These are phyloP conservation scores for Blepharisma stoltei DNA, from an alignment of 73 alveolate genomes.

Conservation along the genomic window DNA sequence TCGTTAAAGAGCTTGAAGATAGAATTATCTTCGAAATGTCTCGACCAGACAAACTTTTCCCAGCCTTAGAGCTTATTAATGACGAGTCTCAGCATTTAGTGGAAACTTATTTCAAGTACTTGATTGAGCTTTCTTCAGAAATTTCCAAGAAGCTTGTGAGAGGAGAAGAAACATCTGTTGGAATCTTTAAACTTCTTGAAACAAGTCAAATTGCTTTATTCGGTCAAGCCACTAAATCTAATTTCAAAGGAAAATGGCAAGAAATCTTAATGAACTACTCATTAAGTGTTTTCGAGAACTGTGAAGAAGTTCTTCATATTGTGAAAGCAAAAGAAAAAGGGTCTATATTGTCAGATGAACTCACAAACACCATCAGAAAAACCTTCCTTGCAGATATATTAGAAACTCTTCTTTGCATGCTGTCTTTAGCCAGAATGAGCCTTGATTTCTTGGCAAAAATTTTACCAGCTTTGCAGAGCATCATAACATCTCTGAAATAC, in stretches of 20 bases:
- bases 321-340: no score
- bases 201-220: neutral
- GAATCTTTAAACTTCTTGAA: neutral
- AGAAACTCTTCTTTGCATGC: neutral
- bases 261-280: no score
- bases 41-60: no score
- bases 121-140: neutral
- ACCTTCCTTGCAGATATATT: neutral
- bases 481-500: neutral
- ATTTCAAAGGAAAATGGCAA: conserved; percentile 13
- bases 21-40: neutral
- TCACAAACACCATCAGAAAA: neutral
- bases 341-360: neutral
- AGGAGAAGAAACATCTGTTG: neutral
- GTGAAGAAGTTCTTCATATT: no score
- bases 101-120: no score
- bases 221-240: neutral
- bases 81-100: no score
- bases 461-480: neutral
- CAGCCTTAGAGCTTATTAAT: no score
- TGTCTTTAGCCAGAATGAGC: neutral
- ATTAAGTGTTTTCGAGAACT: no score
- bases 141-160: neutral
- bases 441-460: no score
- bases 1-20: neutral